Evolutionary conservation across 2,329 filamentous ascomycete species (phyloP).

Genomic region (Microascus cirrosus): DNA sequence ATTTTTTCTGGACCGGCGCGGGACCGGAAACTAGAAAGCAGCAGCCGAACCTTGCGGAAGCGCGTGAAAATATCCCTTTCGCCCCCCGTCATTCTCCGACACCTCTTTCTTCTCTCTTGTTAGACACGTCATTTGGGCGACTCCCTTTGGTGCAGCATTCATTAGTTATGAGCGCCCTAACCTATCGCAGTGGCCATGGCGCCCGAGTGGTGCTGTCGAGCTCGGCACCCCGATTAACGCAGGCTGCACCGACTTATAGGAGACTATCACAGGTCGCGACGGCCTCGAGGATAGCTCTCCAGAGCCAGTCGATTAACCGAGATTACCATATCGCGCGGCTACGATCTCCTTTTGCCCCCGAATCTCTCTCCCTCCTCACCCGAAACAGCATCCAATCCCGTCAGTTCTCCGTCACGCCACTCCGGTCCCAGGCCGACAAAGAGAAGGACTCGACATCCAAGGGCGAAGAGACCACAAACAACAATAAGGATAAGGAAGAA

Average conservation of each 20-base stretch:
- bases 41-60: conserved; percentile 1
- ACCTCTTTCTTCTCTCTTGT: not conserved
- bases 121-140: not conserved
- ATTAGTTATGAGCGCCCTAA: conserved; percentile 4
- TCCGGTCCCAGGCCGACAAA: conserved; percentile 14
- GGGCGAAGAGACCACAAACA: conserved; percentile 13
- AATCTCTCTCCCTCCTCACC: conserved; percentile 23
- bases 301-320: not conserved
- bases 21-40: not conserved
- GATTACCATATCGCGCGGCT: conserved; percentile 18
- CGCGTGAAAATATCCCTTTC: not conserved
- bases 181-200: conserved; percentile 1
- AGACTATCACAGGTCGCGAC: conserved; percentile 27
- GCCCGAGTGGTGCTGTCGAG: conserved; percentile 3
- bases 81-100: not conserved
- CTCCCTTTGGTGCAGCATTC: not conserved
- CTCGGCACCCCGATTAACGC: conserved; percentile 11
- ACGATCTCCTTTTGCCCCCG: conserved; percentile 33
- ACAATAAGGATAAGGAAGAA: conserved; percentile 14
- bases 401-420: conserved; percentile 25
- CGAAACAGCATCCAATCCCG: conserved; percentile 20
- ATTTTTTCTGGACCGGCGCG: conserved; percentile 5
- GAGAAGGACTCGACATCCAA: conserved; percentile 23
- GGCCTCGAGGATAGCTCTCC: conserved; percentile 10
- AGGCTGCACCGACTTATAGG: conserved; percentile 33